phyloP scores from a whole-genome alignment of 2,329 filamentous ascomycete species.

The Cercospora sojina region DNA sequence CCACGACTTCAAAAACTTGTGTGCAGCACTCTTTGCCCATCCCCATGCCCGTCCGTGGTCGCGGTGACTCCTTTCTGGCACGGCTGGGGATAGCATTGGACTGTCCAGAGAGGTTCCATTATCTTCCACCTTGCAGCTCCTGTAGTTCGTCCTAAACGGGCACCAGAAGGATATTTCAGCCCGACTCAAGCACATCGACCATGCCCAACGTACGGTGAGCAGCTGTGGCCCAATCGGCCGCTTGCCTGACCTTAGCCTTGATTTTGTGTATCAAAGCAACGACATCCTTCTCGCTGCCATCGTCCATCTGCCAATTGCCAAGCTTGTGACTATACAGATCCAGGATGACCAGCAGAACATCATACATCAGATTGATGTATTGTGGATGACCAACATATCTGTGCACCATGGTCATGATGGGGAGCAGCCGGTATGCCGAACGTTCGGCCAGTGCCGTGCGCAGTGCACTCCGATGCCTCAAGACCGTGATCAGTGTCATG shows the following conservation, averaged over 20 bases:
- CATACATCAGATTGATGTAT: conserved; percentile 76
- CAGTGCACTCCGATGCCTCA: conserved; percentile 84
- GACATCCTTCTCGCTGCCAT: conserved; percentile 32
- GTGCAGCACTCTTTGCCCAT: no score
- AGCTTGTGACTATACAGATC: conserved; percentile 85
- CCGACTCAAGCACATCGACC: conserved; percentile 72
- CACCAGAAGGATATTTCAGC: conserved; percentile 28
- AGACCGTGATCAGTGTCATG: conserved; percentile 76
- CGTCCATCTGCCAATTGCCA: conserved; percentile 45
- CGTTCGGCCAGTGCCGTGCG: conserved; percentile 75
- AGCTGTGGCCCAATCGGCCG: conserved; percentile 80
- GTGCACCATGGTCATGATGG: conserved; percentile 79
- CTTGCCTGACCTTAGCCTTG: conserved; percentile 66
- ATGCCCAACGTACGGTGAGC: conserved; percentile 82
- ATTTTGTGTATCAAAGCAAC: conserved; percentile 67
- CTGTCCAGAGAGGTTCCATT: neutral
- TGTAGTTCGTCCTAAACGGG: neutral
- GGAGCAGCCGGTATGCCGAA: conserved; percentile 77
- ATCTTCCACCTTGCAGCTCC: neutral
- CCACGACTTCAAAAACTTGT: no score
- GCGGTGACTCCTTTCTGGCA: neutral
- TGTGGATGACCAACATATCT: conserved; percentile 79
- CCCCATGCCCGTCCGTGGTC: no score
- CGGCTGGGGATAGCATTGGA: neutral
- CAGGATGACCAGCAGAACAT: conserved; percentile 76